Percentiles rank a stretch among this genome's conserved stretches.
Conservation (phyloP, 2,329 filamentous ascomycete genomes). For the Camillea tinctor region DNA sequence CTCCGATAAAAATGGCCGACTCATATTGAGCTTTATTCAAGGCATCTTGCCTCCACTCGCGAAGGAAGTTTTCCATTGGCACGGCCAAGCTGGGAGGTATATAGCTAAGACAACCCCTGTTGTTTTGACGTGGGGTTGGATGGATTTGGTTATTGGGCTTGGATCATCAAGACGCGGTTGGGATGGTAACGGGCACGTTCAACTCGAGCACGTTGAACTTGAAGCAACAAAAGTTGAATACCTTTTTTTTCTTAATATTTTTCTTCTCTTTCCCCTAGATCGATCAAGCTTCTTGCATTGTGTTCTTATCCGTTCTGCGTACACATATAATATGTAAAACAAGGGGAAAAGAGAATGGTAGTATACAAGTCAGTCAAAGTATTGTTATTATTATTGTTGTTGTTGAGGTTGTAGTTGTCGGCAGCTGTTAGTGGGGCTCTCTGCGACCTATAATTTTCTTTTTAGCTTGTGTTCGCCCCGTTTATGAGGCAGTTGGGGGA, state of each 20-base stretch:
- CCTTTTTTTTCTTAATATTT: too few species aligned
- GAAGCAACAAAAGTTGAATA: too few species aligned
- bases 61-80: conserved; percentile 85
- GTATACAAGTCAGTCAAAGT: too few species aligned
- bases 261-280: background rate
- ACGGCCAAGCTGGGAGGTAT: background rate
- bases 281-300: background rate
- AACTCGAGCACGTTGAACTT: too few species aligned
- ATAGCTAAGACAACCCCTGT: background rate
- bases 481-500: too few species aligned
- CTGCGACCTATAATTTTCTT: background rate
- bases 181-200: background rate
- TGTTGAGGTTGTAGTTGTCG: background rate
- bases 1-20: conserved; percentile 92
- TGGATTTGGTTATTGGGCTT: background rate
- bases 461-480: too few species aligned
- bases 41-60: conserved; percentile 93
- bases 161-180: background rate
- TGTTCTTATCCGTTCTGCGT: background rate
- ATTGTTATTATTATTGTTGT: background rate
- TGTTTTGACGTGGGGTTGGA: background rate
- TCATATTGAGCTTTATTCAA: conserved; percentile 96
- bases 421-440: background rate
- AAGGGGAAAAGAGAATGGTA: too few species aligned
- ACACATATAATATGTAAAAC: too few species aligned